Evolutionary conservation across 768 basidiomycete genomes (phyloP).

Genomic region (Lepiota brunneoincarnata): DNA sequence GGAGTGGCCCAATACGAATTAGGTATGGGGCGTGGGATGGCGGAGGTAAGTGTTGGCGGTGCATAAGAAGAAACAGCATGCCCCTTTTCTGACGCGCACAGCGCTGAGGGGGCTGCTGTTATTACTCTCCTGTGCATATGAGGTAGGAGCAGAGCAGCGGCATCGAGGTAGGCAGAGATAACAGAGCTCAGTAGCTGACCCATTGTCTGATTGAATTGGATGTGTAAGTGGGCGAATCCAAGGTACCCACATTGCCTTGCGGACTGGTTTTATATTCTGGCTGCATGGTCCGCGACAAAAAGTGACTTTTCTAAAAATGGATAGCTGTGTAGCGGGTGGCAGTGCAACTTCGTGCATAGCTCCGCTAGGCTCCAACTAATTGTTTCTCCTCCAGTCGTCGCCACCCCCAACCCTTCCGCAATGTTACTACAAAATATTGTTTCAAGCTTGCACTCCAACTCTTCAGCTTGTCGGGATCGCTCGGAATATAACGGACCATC

Average conservation of each 20-base stretch:
- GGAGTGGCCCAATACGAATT: constrained; percentile 85
- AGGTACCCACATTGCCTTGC: no score
- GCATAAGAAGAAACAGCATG: not conserved
- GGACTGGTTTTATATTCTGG: no score
- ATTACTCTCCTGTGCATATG: not conserved
- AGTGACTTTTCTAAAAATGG: no score
- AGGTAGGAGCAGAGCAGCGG: not conserved
- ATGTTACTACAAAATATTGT: no score
- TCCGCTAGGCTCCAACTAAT: no score
- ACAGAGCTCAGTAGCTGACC: constrained; percentile 1
- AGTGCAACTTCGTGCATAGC: no score
- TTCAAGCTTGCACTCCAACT: no score
- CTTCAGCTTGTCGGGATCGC: not conserved
- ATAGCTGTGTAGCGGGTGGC: no score
- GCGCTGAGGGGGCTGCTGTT: not conserved
- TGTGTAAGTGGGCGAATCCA: not conserved
- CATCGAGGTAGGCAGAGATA: not conserved
- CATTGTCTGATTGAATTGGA: not conserved
- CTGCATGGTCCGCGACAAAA: not conserved
- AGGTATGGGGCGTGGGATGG: constrained; percentile 59
- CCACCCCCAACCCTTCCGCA: no score
- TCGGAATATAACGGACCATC: not conserved
- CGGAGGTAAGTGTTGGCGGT: constrained; percentile 12
- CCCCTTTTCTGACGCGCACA: not conserved
- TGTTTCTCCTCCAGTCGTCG: no score